Evolutionary conservation across 1,284 basidiomycete species (phyloP), one percentile per base, ranked within the genome.

Genomic region (Cryptococcus sp.): DNA sequence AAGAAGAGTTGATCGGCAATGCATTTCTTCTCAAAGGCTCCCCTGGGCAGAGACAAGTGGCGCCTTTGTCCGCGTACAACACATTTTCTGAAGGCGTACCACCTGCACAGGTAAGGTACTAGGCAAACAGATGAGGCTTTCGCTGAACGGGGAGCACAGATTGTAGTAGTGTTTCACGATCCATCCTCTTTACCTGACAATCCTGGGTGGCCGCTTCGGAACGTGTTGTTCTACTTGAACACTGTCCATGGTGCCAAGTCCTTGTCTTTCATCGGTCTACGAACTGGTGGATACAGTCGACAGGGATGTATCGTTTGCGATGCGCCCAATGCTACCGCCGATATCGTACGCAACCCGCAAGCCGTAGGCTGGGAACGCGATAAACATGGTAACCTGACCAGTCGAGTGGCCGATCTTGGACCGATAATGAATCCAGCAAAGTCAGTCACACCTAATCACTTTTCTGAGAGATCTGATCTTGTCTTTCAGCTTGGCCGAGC

Each of bases 361-460:
- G 88, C 89, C 0, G 90, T 96, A 0, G 95, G 95, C 1, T 99
- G 95, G 96, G 94, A 99, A 80, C 89, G 91, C 80, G 94, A 94
- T 67, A 79, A 84, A 64, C 81, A 87, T 71, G 88, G 88, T 15
- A 95, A 94, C 72, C 82, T 99, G 5, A 89, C 86, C 0, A 90
- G 93, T 19, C 84, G 91, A n/a, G 73, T 94, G 46, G 93, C 92
- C 0, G 93, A 98, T 79, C 79, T 99, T 3, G 93, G 90, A 7
- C 89, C 93, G 0, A 90, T 95, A 87, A 94, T 98, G 90, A 93
- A 98, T 75, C 96, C 95, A 0, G 80, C 82, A 2, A 83, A 87
- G 78, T 79, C 49, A 40, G 74, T 62, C 4, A 19, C 15, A 4
- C 46, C 8, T 1, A 22, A n/a, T 6, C 41, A 13, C 17, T 50